Base-by-base conservation (phyloP, 805 yeast species). In the Metschnikowia santaceciliae region DNA sequence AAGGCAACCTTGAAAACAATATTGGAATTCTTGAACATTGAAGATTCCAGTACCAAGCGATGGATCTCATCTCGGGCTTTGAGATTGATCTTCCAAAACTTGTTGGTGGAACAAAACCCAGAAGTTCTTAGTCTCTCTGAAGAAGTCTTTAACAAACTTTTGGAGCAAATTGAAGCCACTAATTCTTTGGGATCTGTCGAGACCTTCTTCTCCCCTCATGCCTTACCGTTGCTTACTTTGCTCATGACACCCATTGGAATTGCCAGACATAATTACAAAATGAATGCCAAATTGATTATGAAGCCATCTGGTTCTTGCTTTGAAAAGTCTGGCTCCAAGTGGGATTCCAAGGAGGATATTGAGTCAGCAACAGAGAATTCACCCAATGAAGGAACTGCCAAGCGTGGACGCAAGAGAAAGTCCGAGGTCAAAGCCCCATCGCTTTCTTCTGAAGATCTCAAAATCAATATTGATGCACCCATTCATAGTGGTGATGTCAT, bases 211-310 rank as follows among this genome's bases (percentile, higher is more conserved):
- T 66, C 72, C 3, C 70, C 72, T 3, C 91, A 88, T 61, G 70
- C 81, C 45, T 72, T 71, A 43, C 86, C 90, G 6, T 72, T 85
- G 53, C 68, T 86, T 48, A 79, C 83, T 14, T 72, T 94, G 41
- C 63, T 90, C 42, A 84, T 89, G 85, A 92, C 98, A 0, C 99
- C 99, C 2, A 87, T 94, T 52, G 99, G 99, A 54, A 83, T 90
- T 49, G 87, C 96, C 3, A 83, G 98, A 56, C 88, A 86, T 64
- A 88, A 85, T 59, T 94, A 89, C 66, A 80, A 82, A 33, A 89
- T 94, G 96, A 84, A 88, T 57, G 73, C 87, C 0, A 71, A 76
- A n/a, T 75, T 82, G 46, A 80, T 94, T 39, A 71, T 92, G 62
- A 81, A 88, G 56, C 96, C 97, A 0, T 86, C 96, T 11, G 95